Evolutionary conservation across 2,329 filamentous ascomycete genomes (phyloP).

Genomic region (Graphilbum ipis-grandicollis): DNA sequence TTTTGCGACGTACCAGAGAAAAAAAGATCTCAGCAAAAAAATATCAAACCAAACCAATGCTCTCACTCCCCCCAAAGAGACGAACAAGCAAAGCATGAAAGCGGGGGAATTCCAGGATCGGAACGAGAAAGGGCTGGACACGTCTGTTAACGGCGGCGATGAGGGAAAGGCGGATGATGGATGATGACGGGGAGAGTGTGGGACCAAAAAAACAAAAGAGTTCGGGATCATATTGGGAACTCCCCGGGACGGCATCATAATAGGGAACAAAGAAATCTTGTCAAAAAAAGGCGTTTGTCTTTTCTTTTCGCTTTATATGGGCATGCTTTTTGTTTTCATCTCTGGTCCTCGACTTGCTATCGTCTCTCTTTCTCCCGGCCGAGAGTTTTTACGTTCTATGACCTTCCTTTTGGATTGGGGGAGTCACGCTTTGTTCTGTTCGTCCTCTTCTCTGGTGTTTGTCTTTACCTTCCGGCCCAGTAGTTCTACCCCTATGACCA

Average conservation of each 20-base stretch:
- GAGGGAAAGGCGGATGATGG: too few species aligned
- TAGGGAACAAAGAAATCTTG: slow-evolving; percentile 2
- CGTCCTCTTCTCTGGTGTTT: too few species aligned
- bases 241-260: background rate
- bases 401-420: too few species aligned
- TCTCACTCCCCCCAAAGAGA: background rate
- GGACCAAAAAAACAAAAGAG: background rate
- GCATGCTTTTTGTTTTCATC: background rate
- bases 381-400: too few species aligned
- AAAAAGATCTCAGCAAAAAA: too few species aligned
- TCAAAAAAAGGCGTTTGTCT: background rate
- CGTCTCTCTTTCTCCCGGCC: too few species aligned
- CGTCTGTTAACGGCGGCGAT: background rate
- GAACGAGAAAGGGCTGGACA: background rate
- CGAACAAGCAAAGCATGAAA: background rate
- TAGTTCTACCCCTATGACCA: too few species aligned
- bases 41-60: too few species aligned
- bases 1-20: too few species aligned
- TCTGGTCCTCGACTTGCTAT: too few species aligned
- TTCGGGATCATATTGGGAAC: background rate
- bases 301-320: background rate
- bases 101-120: background rate
- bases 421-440: too few species aligned
- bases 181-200: background rate
- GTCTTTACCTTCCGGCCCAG: too few species aligned